Evolutionary conservation across 1,284 basidiomycete species (phyloP).

Genomic region (Athelia psychrophila): DNA sequence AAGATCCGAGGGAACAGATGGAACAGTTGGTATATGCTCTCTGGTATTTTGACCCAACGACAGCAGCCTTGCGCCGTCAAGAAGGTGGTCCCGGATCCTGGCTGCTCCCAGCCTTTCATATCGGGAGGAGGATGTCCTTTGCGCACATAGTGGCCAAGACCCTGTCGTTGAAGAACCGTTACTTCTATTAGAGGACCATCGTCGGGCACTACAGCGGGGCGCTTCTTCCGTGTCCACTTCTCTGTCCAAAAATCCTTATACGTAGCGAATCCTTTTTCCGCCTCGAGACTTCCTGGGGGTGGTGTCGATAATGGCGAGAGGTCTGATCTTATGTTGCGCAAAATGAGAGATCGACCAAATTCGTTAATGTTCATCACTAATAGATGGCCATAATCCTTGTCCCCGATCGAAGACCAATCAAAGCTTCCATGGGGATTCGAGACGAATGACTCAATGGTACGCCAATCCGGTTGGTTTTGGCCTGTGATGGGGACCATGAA

Average conservation of each 20-base stretch:
- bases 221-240: constrained; percentile 49
- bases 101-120: constrained; percentile 23
- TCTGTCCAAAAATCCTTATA: constrained; percentile 60
- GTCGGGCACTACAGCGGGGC: constrained; percentile 39
- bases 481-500: constrained; percentile 61
- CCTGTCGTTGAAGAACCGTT: constrained; percentile 36
- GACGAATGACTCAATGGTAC: constrained; percentile 47
- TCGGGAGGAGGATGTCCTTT: constrained; percentile 10
- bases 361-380: constrained; percentile 55
- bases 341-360: constrained; percentile 50
- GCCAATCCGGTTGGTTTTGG: constrained; percentile 50
- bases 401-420: constrained; percentile 52
- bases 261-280: constrained; percentile 33
- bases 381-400: constrained; percentile 42
- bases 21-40: constrained; percentile 46
- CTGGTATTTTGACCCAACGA: constrained; percentile 46
- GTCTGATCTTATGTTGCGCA: constrained; percentile 59
- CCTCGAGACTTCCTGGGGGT: constrained; percentile 45
- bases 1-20: constrained; percentile 63
- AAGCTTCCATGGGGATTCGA: constrained; percentile 43
- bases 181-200: constrained; percentile 63
- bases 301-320: constrained; percentile 60
- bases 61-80: constrained; percentile 56
- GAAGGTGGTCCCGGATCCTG: constrained; percentile 15
- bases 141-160: constrained; percentile 36